Percentiles rank a stretch among this genome's conserved stretches.
phyloP scores from a whole-genome alignment of 257 asterid species.

The Fraxinus anomala region DNA sequence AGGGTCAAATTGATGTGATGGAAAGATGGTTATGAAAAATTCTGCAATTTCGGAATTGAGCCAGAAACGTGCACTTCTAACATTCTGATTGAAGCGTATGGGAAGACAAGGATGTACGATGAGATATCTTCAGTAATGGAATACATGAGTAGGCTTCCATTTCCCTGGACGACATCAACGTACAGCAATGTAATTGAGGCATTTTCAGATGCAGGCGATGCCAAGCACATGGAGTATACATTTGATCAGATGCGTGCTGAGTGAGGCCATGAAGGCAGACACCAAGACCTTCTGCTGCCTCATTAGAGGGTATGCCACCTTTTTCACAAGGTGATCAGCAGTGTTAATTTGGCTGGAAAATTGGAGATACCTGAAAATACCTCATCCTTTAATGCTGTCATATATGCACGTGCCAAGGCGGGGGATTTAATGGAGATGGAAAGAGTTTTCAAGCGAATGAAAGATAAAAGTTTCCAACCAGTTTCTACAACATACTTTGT shows the following conservation, averaged over 20 bases:
- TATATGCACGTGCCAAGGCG: slow-evolving; percentile 81
- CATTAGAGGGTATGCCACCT: slow-evolving; percentile 77
- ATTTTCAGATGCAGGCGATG: slow-evolving; percentile 80
- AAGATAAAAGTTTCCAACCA: slow-evolving; percentile 61
- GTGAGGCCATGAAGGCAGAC: slow-evolving; percentile 65
- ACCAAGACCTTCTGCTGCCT: slow-evolving; percentile 88
- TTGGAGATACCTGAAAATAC: slow-evolving; percentile 84
- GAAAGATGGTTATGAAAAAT: slow-evolving; percentile 92
- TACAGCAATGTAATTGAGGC: slow-evolving; percentile 91
- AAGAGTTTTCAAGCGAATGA: slow-evolving; percentile 84
- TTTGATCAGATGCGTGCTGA: slow-evolving; percentile 86
- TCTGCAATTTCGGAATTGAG: slow-evolving; percentile 72
- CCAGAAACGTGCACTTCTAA: slow-evolving; percentile 79
- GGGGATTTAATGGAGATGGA: slow-evolving; percentile 91
- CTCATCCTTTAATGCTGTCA: slow-evolving; percentile 73
- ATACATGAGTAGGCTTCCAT: slow-evolving; percentile 85
- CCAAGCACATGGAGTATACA: slow-evolving; percentile 75
- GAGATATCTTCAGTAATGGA: slow-evolving; percentile 97
- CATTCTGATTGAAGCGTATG: slow-evolving; percentile 85
- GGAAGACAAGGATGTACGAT: slow-evolving; percentile 81
- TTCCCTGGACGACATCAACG: slow-evolving; percentile 92
- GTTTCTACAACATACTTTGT: slow-evolving; percentile 67
- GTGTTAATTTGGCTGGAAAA: slow-evolving; percentile 73
- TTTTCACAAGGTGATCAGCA: slow-evolving; percentile 75
- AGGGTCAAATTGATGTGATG: slow-evolving; percentile 84